Base-by-base conservation (phyloP, 2,329 filamentous ascomycete species). In the Aspergillus bombycis region DNA sequence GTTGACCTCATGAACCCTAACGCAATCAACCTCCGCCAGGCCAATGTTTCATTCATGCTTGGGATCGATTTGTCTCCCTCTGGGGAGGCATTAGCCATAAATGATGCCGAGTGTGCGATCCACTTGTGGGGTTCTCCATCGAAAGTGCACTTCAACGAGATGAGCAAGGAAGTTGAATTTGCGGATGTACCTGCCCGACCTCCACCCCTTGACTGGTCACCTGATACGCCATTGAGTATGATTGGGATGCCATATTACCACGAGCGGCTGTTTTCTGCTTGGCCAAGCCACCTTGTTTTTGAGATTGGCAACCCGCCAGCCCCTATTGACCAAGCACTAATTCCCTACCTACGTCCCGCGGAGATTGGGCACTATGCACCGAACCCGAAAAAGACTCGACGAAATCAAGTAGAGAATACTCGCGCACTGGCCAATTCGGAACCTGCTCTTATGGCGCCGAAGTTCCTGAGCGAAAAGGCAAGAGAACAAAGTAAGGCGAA, bases 1-100 rank as follows among this genome's bases (percentile, higher is more conserved):
- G 93, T 98, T 57, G 95, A 99, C 77, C 86, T 99, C 6, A 93
- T 96, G 88, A 97, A 97, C 66, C 92, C 93, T 0, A 94, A 96
- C 73, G 90, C 92, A 23, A 93, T 92, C 74, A 94, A 91, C 69
- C 88, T 97, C 58, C 88, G 91, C 57, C 93, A 96, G 79, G 90
- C 91, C 38, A 93, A 94, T 71, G 87, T 94, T 5, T 85, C 89
- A 0, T 92, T 90, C 69, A 85, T 97, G 69, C 89, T 88, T 63
- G 90, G 91, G 67, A 88, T 97, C 67, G 93, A 97, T 70, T 89
- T 97, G 68, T 92, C 94, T 4, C 90, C 92, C 0, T 96, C 93
- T 1, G 94, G 93, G 1, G 93, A 96, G 76, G 93, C 92, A 0
- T 84, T 97, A 66, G 92, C 90, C 0, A 83, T 97, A 61, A 89